Base-by-base conservation (phyloP, 2,329 filamentous ascomycete species). In the Cladophialophora chaetospira region DNA sequence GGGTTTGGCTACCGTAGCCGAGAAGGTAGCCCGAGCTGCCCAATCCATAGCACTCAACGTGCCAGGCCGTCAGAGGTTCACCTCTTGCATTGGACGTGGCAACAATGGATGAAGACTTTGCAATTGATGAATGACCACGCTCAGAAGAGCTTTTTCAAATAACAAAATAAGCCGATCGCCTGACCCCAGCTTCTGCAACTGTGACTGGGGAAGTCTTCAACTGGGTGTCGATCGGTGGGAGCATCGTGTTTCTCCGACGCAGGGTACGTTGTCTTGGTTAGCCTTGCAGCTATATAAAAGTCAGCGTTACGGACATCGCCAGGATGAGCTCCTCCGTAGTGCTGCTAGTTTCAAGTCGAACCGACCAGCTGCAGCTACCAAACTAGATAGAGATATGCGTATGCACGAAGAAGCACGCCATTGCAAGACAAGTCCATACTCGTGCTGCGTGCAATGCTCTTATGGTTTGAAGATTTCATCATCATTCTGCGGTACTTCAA, bases 251-350 rank as follows among this genome's bases (percentile, higher is more conserved):
- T 25, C 13, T 26, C 42, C 23, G 19, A 5, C 23, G 9, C 42
- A 25, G 19, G 26, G 13, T n/a, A n/a, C n/a, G n/a, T n/a, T n/a
- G n/a, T n/a, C n/a, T 31, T 4, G 5, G 21, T 42, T 51, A 51
- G 48, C 48, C 48, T 51, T 51, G 48, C 48, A 51, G 48, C 48
- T 51, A 51, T 33, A 42, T 51, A 28, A 43, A 29, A 51, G 36
- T n/a, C 35, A 17, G 48, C 35, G 15, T 42, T 17, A 51, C 36
- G 48, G 36, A 43, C 48, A 42, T n/a, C 31, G 28, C 36, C 31
- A 40, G 35, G 17, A n/a, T 31, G 17, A 33, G 1, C 8, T 51
- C 48, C 36, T 51, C 26, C 48, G 25, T 42, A 42, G 11, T 29
- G 17, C 15, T 25, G 23, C 35, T 51, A 51, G 35, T 51, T 42